phyloP scores from a whole-genome alignment of 345 rosid genomes.

The Gossypium anomalum region DNA sequence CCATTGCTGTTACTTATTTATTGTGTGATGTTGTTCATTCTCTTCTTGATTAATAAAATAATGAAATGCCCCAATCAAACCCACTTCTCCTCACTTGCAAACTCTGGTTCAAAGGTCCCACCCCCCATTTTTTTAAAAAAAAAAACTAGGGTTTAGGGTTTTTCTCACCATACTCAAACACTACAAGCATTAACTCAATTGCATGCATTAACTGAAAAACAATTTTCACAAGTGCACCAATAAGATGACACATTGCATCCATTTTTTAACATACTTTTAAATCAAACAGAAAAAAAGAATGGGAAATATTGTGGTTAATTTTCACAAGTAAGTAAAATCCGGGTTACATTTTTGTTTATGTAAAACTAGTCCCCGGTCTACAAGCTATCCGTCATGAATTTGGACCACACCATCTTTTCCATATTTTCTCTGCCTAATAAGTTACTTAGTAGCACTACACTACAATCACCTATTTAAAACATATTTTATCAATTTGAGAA shows the following conservation, averaged over 20 bases:
- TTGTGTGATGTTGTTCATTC: background rate
- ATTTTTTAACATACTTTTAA: no score
- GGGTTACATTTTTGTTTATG: conserved; percentile 9
- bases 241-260: no score
- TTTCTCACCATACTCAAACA: no score
- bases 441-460: conserved; percentile 3
- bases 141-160: no score
- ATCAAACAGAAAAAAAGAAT: background rate
- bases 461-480: background rate
- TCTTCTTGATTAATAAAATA: background rate
- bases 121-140: no score
- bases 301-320: conserved; percentile 19
- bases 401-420: conserved; percentile 18
- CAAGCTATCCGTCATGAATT: background rate
- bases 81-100: no score
- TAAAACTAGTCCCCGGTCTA: conserved; percentile 9
- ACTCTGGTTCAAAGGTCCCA: no score
- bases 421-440: conserved; percentile 11
- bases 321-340: background rate
- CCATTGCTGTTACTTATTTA: background rate
- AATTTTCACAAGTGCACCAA: no score
- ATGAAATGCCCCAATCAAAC: no score
- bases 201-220: no score
- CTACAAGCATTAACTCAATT: no score
- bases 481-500: background rate